Percentiles rank a stretch among this genome's conserved stretches.
Conservation (phyloP, 768 basidiomycete species). For the Pisolithus marmoratus region DNA sequence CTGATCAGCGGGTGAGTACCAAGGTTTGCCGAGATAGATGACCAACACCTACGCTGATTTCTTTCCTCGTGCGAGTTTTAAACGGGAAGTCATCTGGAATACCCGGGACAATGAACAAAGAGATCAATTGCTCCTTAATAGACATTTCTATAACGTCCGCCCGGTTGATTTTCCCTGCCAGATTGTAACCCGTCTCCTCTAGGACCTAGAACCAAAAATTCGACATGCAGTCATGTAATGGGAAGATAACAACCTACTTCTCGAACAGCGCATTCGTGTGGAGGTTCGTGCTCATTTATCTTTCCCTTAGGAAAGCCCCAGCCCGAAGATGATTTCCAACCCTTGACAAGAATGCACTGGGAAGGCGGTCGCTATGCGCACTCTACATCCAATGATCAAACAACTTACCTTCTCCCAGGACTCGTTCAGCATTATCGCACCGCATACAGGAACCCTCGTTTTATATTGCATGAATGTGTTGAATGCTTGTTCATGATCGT, state of each 20-base stretch:
- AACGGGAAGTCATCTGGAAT: conserved; percentile 87
- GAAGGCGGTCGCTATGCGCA: conserved; percentile 6
- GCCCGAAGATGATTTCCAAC: conserved; percentile 93
- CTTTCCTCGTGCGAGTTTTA: conserved; percentile 92
- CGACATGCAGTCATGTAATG: conserved; percentile 2
- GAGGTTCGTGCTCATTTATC: conserved; percentile 91
- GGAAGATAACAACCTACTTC: conserved; percentile 56
- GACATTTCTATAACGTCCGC: conserved; percentile 75
- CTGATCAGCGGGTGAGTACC: conserved; percentile 34
- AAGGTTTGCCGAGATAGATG: conserved; percentile 5
- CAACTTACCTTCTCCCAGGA: conserved; percentile 82
- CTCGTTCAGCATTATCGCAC: conserved; percentile 92
- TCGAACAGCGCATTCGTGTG: conserved; percentile 79
- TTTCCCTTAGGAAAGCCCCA: conserved; percentile 99
- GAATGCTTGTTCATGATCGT: conserved; percentile 83
- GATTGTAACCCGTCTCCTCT: conserved; percentile 95
- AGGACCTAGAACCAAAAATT: conserved; percentile 59
- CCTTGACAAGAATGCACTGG: conserved; percentile 95
- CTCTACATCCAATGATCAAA: conserved; percentile 5
- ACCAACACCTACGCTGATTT: conserved; percentile 77
- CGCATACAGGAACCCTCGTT: conserved; percentile 94
- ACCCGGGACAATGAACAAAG: conserved; percentile 83
- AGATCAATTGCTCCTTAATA: conserved; percentile 87
- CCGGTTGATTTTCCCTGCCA: conserved; percentile 59
- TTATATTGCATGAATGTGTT: conserved; percentile 94